Conservation (phyloP, 2,329 filamentous ascomycete species). For the Coccinonectria pachysandricola region DNA sequence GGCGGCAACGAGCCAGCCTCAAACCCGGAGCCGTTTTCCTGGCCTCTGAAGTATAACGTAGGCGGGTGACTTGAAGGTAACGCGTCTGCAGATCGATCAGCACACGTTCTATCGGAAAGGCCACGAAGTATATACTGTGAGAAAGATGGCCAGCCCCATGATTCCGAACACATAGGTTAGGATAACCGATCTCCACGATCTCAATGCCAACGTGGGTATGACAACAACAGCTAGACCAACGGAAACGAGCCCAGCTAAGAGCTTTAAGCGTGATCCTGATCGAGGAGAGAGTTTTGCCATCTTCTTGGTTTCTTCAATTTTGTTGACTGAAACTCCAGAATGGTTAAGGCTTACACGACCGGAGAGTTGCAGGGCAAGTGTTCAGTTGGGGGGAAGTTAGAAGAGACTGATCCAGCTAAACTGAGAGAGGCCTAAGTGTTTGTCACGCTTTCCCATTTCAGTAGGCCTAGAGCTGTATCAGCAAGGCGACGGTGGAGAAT, state of each 20-base stretch:
- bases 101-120: too few relatives aligned
- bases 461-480: too few relatives aligned
- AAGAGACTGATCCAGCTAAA: conserved; percentile 1
- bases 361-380: conserved; percentile 9
- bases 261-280: conserved; percentile 2
- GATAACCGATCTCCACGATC: conserved; percentile 4
- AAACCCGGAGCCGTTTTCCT: conserved; percentile 8
- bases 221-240: conserved; percentile 1
- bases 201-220: conserved; percentile 2
- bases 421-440: too few relatives aligned
- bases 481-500: too few relatives aligned
- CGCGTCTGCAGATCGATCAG: conserved; percentile 15
- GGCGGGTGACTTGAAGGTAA: conserved; percentile 18
- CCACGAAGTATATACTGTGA: too few relatives aligned
- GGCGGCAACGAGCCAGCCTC: conserved; percentile 1
- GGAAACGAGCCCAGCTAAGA: conserved; percentile 2
- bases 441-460: too few relatives aligned
- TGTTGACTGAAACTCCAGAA: background rate
- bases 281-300: conserved; percentile 2
- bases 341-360: conserved; percentile 6
- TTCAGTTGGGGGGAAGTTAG: conserved; percentile 5
- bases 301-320: background rate
- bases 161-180: conserved; percentile 10
- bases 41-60: too few relatives aligned
- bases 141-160: conserved; percentile 17